phyloP scores from a whole-genome alignment of 1,284 basidiomycete genomes.

The Mycena sp. region DNA sequence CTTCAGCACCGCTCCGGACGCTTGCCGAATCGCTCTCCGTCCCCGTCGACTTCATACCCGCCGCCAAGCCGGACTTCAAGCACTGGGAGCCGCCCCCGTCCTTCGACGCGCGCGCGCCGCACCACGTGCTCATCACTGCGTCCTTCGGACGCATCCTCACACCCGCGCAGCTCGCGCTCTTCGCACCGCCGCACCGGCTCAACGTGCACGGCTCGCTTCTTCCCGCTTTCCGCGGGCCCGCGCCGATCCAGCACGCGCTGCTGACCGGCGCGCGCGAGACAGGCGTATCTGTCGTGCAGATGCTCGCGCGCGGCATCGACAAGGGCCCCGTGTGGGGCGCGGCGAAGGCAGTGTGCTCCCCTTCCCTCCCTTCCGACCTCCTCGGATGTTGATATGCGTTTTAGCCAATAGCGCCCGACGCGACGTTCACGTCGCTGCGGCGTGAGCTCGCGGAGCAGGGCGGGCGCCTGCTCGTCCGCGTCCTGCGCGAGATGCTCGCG shows the following conservation, averaged over 20 bases:
- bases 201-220: constrained; percentile 95
- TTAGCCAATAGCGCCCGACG: constrained; percentile 58
- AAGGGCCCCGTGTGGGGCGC: constrained; percentile 67
- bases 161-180: constrained; percentile 68
- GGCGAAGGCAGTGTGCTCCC: constrained; percentile 51
- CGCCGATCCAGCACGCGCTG: constrained; percentile 91
- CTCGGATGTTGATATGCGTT: background rate
- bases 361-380: background rate
- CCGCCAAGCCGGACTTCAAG: constrained; percentile 62
- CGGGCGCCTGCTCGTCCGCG: constrained; percentile 75
- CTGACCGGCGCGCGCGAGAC: constrained; percentile 68
- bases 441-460: constrained; percentile 72
- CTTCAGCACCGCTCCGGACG: constrained; percentile 67
- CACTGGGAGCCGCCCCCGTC: constrained; percentile 66
- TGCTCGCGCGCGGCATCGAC: constrained; percentile 71
- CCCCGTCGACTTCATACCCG: constrained; percentile 67
- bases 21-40: constrained; percentile 59
- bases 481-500: constrained; percentile 69
- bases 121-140: constrained; percentile 84
- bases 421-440: constrained; percentile 66
- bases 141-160: constrained; percentile 94
- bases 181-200: constrained; percentile 71
- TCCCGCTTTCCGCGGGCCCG: constrained; percentile 90
- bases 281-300: constrained; percentile 77
- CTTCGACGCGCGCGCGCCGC: constrained; percentile 50